These are phyloP conservation scores for Ustilago xerochloae DNA, from an alignment of 1,284 basidiomycete species.

Conservation along the genomic window DNA sequence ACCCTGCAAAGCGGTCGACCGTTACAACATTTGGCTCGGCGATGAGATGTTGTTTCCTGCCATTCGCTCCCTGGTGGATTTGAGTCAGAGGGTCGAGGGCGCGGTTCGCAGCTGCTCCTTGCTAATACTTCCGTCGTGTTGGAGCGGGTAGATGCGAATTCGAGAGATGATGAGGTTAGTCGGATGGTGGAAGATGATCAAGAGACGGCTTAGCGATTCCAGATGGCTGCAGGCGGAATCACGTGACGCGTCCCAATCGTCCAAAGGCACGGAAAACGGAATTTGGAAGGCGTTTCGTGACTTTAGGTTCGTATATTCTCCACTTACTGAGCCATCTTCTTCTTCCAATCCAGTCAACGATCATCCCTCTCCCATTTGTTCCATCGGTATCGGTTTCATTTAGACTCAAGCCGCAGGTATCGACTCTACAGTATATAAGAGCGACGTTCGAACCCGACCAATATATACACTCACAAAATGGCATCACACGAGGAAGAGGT, in stretches of 20 bases:
- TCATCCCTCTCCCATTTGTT: constrained; percentile 4
- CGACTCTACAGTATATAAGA: no score
- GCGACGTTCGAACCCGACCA: not conserved
- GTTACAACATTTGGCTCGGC: constrained; percentile 28
- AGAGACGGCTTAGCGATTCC: constrained; percentile 7
- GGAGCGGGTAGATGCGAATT: not conserved
- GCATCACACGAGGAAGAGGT: constrained; percentile 45
- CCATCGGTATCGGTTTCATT: no score
- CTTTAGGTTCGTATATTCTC: constrained; percentile 15
- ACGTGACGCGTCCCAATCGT: constrained; percentile 23
- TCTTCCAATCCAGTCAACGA: no score
- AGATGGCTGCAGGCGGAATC: constrained; percentile 17
- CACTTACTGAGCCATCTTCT: constrained; percentile 19
- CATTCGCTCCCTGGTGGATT: constrained; percentile 2
- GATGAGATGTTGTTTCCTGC: not conserved
- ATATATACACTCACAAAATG: constrained; percentile 15
- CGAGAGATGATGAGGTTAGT: not conserved
- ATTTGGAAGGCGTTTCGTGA: not conserved
- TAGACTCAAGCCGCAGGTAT: no score
- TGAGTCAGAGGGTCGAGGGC: not conserved
- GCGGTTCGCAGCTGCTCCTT: not conserved
- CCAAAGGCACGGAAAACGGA: constrained; percentile 32
- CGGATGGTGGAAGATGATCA: constrained; percentile 1
- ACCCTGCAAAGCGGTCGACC: constrained; percentile 22
- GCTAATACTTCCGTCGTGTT: not conserved